A percentile compares a stretch with the other conserved stretches of the same genome.
Evolutionary conservation across 495 filamentous ascomycete genomes (phyloP).

Genomic region (Penicillium desertorum): DNA sequence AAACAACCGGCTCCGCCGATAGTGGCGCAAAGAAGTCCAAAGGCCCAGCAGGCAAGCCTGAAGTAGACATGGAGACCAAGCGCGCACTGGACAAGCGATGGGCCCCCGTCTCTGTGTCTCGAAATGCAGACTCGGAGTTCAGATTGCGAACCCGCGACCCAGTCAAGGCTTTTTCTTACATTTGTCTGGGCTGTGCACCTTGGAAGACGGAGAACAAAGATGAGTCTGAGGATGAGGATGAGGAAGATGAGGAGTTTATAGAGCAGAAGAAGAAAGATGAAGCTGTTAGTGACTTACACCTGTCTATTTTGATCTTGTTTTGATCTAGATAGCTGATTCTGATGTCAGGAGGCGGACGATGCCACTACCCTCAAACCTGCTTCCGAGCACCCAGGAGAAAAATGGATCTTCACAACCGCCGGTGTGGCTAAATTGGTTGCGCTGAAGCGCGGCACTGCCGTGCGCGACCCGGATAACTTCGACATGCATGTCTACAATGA

Average conservation of each 20-base stretch:
- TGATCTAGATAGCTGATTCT: background rate
- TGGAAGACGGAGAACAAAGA: background rate
- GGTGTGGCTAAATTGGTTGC: background rate
- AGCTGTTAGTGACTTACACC: background rate
- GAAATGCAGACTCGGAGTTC: background rate
- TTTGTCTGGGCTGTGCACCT: background rate
- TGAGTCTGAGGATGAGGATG: background rate
- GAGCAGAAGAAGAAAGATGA: constrained; percentile 1
- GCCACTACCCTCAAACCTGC: background rate
- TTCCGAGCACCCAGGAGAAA: background rate
- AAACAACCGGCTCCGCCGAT: background rate
- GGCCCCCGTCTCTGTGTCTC: background rate
- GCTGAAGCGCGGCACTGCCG: background rate
- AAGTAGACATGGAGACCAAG: background rate
- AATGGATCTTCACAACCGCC: constrained; percentile 2
- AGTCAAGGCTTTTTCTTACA: background rate
- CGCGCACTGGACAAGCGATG: background rate
- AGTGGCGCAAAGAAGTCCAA: background rate
- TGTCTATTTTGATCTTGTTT: background rate
- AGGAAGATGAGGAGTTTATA: background rate
- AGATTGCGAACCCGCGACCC: background rate
- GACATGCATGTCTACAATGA: constrained; percentile 46
- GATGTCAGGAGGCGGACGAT: background rate
- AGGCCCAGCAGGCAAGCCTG: background rate
- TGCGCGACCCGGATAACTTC: constrained; percentile 38